Percentiles rank a stretch among this genome's conserved stretches.
Conservation (phyloP, 305 asterid species). For the Plantago coronopus region DNA sequence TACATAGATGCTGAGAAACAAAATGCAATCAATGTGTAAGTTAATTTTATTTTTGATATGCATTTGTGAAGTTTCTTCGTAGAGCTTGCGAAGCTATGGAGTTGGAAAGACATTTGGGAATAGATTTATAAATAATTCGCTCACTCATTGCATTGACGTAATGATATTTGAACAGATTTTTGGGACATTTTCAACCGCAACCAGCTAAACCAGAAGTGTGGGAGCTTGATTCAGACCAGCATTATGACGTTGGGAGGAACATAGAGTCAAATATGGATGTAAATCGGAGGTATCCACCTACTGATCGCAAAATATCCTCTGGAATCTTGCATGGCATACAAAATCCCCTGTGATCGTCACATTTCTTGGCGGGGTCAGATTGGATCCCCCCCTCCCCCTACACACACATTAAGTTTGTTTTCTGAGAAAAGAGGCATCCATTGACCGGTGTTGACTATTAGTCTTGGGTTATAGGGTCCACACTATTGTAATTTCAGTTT, state of each 20-base stretch:
- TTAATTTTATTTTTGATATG: slow-evolving; percentile 19
- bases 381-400: no score
- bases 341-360: no score
- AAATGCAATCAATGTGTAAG: slow-evolving; percentile 90
- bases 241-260: slow-evolving; percentile 48
- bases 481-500: no score
- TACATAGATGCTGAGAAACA: slow-evolving; percentile 92
- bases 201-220: slow-evolving; percentile 77
- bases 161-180: slow-evolving; percentile 55
- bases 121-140: slow-evolving; percentile 22
- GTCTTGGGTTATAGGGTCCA: no score
- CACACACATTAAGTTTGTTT: no score
- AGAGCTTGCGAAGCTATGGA: no score
- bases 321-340: no score
- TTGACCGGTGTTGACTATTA: no score
- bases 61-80: slow-evolving; percentile 8
- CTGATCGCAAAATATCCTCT: no score
- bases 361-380: no score
- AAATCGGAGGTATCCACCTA: slow-evolving; percentile 52
- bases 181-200: slow-evolving; percentile 90
- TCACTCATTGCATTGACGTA: not conserved
- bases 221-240: slow-evolving; percentile 81
- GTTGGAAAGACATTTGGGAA: not conserved
- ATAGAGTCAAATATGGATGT: slow-evolving; percentile 38
- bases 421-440: no score